Evolutionary conservation across 441 rosid species (phyloP), one percentile per base, ranked within the genome.

Genomic region (Gossypium schwendimanii): DNA sequence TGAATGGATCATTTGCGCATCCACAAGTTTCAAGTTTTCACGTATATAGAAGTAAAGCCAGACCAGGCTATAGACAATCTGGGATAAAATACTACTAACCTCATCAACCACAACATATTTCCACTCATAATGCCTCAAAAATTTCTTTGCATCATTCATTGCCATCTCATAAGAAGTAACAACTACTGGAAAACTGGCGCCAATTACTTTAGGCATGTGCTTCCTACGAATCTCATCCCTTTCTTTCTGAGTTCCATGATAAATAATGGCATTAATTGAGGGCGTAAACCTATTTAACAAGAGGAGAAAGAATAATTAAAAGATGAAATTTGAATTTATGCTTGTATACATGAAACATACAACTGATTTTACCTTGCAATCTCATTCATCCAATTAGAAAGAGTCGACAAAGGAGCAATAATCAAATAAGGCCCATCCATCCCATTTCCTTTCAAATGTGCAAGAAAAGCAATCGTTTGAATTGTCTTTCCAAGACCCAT

Each of bases 401-500:
- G 93, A 36, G 99, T 95, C 74, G 98, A 91, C 67, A 95, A 89
- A 20, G 99, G 99, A 84, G 99, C 96, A 84, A 95, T 90, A 14
- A 95, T 84, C 44, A 95, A 80, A 84, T 86, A 95, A 10, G 99
- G 98, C 54, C 99, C 98, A 81, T 93, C 78, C 83, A 95, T 79
- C 59, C 95, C 89, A 47, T 91, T 91, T 72, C 92, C 96, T 80
- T 87, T 95, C 28, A 95, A 77, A 80, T 95, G 99, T 55, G 98
- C 85, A 45, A 95, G 88, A 77, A 95, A 95, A 66, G 92, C 93
- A 71, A 95, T 93, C 18, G 98, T 91, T 78, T 95, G 99, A 79
- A 95, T 93, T 0, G 99, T 93, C 89, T 95, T 95, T 79, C 99
- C 99, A n/a, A 95, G 93, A 12, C 99, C 99, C 99, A 92, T 95